Evolutionary conservation across 345 rosid genomes (phyloP).

Genomic region (Citrus australasica): DNA sequence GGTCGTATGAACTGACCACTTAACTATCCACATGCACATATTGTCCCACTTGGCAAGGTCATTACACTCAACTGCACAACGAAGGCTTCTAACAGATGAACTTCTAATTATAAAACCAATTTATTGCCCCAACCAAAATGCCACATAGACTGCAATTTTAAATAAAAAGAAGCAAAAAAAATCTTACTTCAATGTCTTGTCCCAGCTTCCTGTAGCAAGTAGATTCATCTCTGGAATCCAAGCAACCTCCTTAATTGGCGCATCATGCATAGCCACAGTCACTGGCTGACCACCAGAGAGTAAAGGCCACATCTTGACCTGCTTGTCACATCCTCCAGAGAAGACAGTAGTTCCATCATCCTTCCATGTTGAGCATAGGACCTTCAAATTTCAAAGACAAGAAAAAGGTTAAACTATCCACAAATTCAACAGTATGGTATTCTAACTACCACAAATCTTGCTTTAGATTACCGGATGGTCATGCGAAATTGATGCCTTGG

Average conservation of each 20-base stretch:
- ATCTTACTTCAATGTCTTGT: slow-evolving; percentile 79
- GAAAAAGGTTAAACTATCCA: neutral
- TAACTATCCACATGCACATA: neutral
- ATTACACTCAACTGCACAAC: neutral
- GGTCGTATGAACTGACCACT: neutral
- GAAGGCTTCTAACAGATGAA: neutral
- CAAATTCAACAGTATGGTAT: neutral
- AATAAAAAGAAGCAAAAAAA: neutral
- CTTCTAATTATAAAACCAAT: neutral
- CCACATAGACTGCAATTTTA: neutral
- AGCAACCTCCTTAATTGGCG: slow-evolving; percentile 70
- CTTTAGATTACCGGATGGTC: slow-evolving; percentile 81
- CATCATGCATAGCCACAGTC: slow-evolving; percentile 95
- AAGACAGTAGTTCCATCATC: slow-evolving; percentile 97
- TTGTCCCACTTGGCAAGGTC: neutral
- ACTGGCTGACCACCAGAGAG: slow-evolving; percentile 78
- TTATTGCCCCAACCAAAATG: neutral
- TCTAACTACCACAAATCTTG: neutral
- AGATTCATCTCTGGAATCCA: slow-evolving; percentile 96
- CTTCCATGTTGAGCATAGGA: slow-evolving; percentile 92
- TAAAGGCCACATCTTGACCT: slow-evolving; percentile 98
- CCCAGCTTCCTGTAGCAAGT: slow-evolving; percentile 90
- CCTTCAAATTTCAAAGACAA: slow-evolving; percentile 36
- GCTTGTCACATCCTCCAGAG: slow-evolving; percentile 96
- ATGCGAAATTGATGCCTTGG: slow-evolving; percentile 82